A percentile compares a stretch with the other conserved stretches of the same genome.
phyloP scores from a whole-genome alignment of 495 filamentous ascomycete species.

The Aspergillus asperescens region DNA sequence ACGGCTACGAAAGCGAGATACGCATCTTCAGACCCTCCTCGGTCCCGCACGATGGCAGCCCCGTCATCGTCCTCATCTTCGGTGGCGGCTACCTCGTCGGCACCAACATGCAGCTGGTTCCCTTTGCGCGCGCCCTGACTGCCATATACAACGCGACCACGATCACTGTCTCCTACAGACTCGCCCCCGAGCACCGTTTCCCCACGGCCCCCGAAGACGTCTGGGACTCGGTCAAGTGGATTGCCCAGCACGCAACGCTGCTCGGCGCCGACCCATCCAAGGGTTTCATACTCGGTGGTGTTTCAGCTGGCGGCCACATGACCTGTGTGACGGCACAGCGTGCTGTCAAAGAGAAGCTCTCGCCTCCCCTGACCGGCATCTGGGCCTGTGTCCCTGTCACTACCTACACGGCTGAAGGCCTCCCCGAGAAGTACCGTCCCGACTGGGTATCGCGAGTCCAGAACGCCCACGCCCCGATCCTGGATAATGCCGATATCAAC shows the following conservation, averaged over 20 bases:
- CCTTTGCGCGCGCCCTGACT: background rate
- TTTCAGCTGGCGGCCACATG: conserved; percentile 13
- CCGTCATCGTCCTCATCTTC: conserved; percentile 4
- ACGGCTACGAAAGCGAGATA: conserved; percentile 1
- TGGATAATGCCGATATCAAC: background rate
- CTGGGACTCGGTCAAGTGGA: conserved; percentile 19
- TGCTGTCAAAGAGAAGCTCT: conserved; percentile 1
- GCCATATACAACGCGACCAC: background rate
- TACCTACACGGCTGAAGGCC: background rate
- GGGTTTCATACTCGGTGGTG: conserved; percentile 18
- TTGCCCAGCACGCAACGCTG: conserved; percentile 11
- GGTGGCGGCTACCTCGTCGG: conserved; percentile 4
- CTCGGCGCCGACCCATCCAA: conserved; percentile 10
- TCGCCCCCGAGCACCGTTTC: conserved; percentile 16
- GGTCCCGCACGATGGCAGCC: background rate
- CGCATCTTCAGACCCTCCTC: background rate
- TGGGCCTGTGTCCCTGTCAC: conserved; percentile 1
- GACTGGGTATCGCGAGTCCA: conserved; percentile 3
- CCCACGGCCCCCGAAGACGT: conserved; percentile 15
- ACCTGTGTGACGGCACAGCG: conserved; percentile 5
- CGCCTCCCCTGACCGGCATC: conserved; percentile 2
- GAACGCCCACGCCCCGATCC: conserved; percentile 1
- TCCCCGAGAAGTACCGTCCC: conserved; percentile 7
- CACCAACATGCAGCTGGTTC: background rate
- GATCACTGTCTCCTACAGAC: conserved; percentile 8